A percentile compares a stretch with the other conserved stretches of the same genome.
Evolutionary conservation across 345 rosid species (phyloP).

Genomic region (Durio zibethinus): DNA sequence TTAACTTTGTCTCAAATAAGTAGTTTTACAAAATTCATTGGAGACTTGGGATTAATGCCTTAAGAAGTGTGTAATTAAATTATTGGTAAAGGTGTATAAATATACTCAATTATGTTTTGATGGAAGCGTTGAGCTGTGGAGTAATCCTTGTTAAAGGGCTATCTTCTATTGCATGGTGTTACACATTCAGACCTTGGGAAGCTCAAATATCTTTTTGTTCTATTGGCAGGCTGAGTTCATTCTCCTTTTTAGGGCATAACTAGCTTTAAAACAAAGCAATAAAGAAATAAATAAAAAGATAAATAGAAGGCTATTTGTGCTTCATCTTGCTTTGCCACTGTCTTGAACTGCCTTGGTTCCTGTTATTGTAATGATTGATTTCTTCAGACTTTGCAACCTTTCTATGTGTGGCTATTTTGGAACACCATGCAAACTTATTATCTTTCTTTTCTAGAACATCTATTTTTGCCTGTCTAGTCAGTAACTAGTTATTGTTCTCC

Average conservation of each 20-base stretch:
- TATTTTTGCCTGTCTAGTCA: background rate
- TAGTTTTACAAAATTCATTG: too few relatives aligned
- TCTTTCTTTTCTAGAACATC: background rate
- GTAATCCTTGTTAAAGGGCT: too few relatives aligned
- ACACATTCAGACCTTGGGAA: too few relatives aligned
- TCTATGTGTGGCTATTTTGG: background rate
- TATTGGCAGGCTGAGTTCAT: too few relatives aligned
- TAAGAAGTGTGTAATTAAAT: too few relatives aligned
- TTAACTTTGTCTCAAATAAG: too few relatives aligned
- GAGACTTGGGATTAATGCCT: too few relatives aligned
- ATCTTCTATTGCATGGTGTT: too few relatives aligned
- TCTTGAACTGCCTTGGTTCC: background rate
- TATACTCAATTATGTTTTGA: too few relatives aligned
- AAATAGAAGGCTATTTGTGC: conserved; percentile 1
- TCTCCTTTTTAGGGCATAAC: background rate
- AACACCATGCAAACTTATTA: background rate
- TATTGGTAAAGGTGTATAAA: too few relatives aligned
- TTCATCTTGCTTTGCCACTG: background rate
- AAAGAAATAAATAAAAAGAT: background rate
- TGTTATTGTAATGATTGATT: background rate
- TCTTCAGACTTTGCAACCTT: background rate
- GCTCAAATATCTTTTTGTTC: too few relatives aligned
- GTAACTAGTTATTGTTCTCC: background rate
- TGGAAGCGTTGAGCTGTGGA: too few relatives aligned
- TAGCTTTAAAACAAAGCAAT: background rate